These are phyloP conservation scores for Aspergillus sp. DNA, from an alignment of 2,329 filamentous ascomycete species.

Conservation along the genomic window DNA sequence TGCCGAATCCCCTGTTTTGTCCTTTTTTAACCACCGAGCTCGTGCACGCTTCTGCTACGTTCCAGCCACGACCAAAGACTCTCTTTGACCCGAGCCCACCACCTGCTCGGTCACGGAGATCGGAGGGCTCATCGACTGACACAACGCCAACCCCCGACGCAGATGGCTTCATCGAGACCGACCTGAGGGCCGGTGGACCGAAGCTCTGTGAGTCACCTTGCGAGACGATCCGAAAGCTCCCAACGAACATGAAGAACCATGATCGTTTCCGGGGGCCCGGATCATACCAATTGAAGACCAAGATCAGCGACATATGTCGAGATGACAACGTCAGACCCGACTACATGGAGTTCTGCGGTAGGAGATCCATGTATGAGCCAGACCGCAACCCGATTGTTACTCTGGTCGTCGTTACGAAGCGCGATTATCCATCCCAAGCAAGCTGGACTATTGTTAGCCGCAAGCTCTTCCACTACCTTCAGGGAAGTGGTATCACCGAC, in stretches of 20 bases:
- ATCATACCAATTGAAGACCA: not conserved
- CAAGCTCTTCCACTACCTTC: not conserved
- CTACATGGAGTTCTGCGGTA: not conserved
- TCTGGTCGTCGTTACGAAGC: not conserved
- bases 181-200: not conserved
- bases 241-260: not conserved
- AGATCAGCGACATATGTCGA: not conserved
- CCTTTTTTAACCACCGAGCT: not conserved
- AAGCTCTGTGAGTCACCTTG: not conserved
- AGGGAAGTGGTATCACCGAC: not conserved
- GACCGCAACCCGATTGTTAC: not conserved
- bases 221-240: not conserved
- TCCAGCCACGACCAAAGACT: not conserved
- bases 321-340: not conserved
- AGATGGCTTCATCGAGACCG: not conserved
- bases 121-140: not conserved
- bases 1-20: not conserved
- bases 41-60: not conserved
- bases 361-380: not conserved
- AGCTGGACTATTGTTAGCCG: not conserved
- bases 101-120: not conserved
- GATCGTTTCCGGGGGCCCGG: not conserved
- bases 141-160: not conserved
- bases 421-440: not conserved
- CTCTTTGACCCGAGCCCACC: not conserved